phyloP scores from a whole-genome alignment of 345 rosid species.

The Pistacia atlantica region DNA sequence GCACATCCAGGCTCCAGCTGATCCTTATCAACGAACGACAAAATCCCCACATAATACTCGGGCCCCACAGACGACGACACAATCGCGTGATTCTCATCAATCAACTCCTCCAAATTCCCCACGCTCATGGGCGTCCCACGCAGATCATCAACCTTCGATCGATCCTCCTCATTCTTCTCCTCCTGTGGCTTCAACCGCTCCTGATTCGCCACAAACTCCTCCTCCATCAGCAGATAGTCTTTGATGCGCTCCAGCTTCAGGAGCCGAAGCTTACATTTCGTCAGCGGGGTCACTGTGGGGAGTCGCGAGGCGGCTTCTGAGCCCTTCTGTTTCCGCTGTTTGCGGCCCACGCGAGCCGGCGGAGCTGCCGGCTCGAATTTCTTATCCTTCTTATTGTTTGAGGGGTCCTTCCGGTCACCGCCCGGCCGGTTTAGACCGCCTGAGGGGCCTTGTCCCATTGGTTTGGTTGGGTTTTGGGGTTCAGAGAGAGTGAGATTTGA shows the following conservation, averaged over 20 bases:
- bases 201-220: conserved; percentile 56
- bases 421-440: conserved; percentile 43
- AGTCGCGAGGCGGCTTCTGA: conserved; percentile 39
- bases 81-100: conserved; percentile 68
- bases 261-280: conserved; percentile 53
- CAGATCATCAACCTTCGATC: conserved; percentile 33
- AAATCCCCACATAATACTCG: conserved; percentile 56
- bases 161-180: conserved; percentile 48
- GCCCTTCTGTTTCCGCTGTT: conserved; percentile 42
- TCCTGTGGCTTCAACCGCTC: conserved; percentile 60
- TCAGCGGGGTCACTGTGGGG: conserved; percentile 43
- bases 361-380: conserved; percentile 37
- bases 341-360: conserved; percentile 33
- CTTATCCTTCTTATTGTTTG: conserved; percentile 39
- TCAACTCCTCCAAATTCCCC: conserved; percentile 59
- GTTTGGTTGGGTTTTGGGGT: neutral
- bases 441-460: conserved; percentile 53
- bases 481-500: neutral
- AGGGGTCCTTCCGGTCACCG: conserved; percentile 42
- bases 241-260: conserved; percentile 55
- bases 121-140: conserved; percentile 38
- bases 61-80: conserved; percentile 60
- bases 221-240: conserved; percentile 55
- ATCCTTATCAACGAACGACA: conserved; percentile 61
- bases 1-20: conserved; percentile 47